Conservation (phyloP, 257 asterid genomes). For the Plantago major region DNA sequence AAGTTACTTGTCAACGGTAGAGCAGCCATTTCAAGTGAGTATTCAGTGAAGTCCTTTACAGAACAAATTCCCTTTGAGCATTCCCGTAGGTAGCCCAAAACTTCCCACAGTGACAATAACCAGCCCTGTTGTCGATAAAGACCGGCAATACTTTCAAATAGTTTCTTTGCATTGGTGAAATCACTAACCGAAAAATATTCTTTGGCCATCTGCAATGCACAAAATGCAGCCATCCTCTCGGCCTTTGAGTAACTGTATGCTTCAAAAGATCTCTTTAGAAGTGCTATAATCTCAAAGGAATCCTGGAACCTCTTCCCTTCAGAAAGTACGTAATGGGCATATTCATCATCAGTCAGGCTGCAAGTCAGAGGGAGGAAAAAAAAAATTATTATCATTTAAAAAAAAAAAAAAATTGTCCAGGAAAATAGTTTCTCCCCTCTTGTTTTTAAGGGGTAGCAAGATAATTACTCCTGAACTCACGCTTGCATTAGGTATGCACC, state of each 20-base stretch:
- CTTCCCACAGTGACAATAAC: slow-evolving; percentile 82
- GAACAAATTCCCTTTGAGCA: slow-evolving; percentile 70
- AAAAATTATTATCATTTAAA: slow-evolving; percentile 2
- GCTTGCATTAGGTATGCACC: slow-evolving; percentile 50
- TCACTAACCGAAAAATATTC: slow-evolving; percentile 61
- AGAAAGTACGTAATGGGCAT: slow-evolving; percentile 53
- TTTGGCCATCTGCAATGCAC: slow-evolving; percentile 80
- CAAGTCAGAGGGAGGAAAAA: slow-evolving; percentile 6
- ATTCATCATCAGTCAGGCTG: slow-evolving; percentile 87
- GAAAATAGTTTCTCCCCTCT: slow-evolving; percentile 14
- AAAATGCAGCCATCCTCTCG: slow-evolving; percentile 79
- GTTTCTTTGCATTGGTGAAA: slow-evolving; percentile 64
- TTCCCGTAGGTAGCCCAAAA: slow-evolving; percentile 84
- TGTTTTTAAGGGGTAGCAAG: slow-evolving; percentile 19
- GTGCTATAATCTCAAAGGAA: slow-evolving; percentile 86
- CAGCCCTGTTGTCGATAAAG: slow-evolving; percentile 95
- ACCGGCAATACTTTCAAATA: slow-evolving; percentile 65
- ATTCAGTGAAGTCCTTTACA: slow-evolving; percentile 80
- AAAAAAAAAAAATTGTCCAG: slow-evolving; percentile 2
- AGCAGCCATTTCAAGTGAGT: slow-evolving; percentile 98
- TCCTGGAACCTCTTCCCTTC: slow-evolving; percentile 81
- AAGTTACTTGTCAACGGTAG: slow-evolving; percentile 56
- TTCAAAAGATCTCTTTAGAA: slow-evolving; percentile 74
- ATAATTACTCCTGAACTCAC: slow-evolving; percentile 53
- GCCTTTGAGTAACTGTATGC: slow-evolving; percentile 61